phyloP scores from a whole-genome alignment of 192 early-diverging fungal genomes.

The Allomyces macrogynus region DNA sequence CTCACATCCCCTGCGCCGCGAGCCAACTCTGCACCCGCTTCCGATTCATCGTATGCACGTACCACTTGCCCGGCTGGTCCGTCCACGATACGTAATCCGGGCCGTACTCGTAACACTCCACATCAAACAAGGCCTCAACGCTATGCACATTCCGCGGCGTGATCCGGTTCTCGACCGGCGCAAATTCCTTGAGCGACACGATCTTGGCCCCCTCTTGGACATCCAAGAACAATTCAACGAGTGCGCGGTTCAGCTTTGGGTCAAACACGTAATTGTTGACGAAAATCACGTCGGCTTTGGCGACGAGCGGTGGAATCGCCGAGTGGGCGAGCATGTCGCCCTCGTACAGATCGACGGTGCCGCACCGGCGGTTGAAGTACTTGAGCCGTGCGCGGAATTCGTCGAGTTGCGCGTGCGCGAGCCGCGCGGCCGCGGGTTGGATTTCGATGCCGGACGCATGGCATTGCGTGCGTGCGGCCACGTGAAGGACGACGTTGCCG shows the following conservation, averaged over 20 bases:
- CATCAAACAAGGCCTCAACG: background rate
- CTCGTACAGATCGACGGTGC: slow-evolving; percentile 41
- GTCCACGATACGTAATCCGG: background rate
- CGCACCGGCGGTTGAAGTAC: slow-evolving; percentile 28
- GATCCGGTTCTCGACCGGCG: slow-evolving; percentile 52
- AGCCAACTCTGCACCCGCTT: background rate
- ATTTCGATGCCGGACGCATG: slow-evolving; percentile 74
- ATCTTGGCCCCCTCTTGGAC: slow-evolving; percentile 69
- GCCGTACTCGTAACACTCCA: background rate
- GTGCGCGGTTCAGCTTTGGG: slow-evolving; percentile 56
- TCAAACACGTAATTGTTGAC: slow-evolving; percentile 94
- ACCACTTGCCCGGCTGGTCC: background rate
- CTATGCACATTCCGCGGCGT: slow-evolving; percentile 31
- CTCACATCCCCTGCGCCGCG: background rate
- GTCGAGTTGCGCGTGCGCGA: slow-evolving; percentile 52
- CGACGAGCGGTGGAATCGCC: slow-evolving; percentile 43
- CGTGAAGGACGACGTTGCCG: slow-evolving; percentile 91
- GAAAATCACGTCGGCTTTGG: slow-evolving; percentile 72
- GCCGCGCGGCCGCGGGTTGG: slow-evolving; percentile 59
- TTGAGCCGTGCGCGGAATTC: slow-evolving; percentile 72
- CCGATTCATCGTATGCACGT: background rate
- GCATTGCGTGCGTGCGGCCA: slow-evolving; percentile 72
- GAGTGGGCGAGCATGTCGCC: slow-evolving; percentile 72
- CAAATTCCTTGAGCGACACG: slow-evolving; percentile 71
- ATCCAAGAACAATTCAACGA: slow-evolving; percentile 74